Conservation (phyloP, 139 green algal genomes). For the Nannochloris sp. region DNA sequence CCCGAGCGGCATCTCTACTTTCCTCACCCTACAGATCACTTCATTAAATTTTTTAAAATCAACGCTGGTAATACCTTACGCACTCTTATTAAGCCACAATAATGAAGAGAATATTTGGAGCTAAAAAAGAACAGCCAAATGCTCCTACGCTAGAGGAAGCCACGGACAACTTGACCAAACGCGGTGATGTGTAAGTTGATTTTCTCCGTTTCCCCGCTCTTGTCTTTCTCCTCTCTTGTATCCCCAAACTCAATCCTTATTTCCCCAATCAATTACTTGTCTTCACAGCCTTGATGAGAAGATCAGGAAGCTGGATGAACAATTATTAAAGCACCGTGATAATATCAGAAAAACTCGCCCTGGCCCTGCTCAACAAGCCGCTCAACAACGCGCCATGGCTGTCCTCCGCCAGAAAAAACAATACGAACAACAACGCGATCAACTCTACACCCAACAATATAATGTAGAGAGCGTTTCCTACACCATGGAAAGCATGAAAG, state of each 20-base stretch:
- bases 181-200: conserved; percentile 55
- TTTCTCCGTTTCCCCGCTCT: background rate
- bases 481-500: conserved; percentile 33
- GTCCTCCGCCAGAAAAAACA: conserved; percentile 94
- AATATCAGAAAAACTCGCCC: conserved; percentile 76
- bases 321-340: conserved; percentile 83
- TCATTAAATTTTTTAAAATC: too few relatives aligned
- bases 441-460: conserved; percentile 93
- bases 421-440: conserved; percentile 90
- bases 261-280: background rate
- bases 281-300: conserved; percentile 82
- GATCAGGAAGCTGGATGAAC: conserved; percentile 84
- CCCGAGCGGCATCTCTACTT: too few relatives aligned
- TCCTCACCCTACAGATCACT: too few relatives aligned
- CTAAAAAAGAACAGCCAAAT: conserved; percentile 63
- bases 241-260: background rate
- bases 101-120: conserved; percentile 91
- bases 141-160: conserved; percentile 74
- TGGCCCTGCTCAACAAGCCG: conserved; percentile 81
- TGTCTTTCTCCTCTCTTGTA: background rate
- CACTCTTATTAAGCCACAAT: background rate
- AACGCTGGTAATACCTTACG: too few relatives aligned
- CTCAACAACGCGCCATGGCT: conserved; percentile 77
- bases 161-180: conserved; percentile 32
- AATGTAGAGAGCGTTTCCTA: conserved; percentile 89